A percentile compares a stretch with the other conserved stretches of the same genome.
Conservation (phyloP, 1,139 yeast genomes). For the Candida tropicalis region DNA sequence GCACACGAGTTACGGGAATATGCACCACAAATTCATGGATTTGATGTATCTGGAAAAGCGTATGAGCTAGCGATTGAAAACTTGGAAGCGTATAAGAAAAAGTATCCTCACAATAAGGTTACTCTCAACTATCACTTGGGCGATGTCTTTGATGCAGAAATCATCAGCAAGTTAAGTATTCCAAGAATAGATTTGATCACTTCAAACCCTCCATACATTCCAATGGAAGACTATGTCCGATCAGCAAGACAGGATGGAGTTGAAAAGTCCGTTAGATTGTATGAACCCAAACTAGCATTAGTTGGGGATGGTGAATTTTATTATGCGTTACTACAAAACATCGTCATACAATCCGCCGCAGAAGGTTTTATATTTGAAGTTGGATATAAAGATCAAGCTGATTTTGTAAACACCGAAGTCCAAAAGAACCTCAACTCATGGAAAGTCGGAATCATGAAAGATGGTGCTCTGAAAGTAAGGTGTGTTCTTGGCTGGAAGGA, state of each 20-base stretch:
- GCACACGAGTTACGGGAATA: conserved; percentile 29
- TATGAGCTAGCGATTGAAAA: conserved; percentile 54
- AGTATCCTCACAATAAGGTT: conserved; percentile 7
- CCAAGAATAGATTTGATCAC: conserved; percentile 53
- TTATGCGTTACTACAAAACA: conserved; percentile 48
- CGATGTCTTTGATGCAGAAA: conserved; percentile 26
- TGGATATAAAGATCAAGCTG: conserved; percentile 41
- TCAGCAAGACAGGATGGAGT: conserved; percentile 35
- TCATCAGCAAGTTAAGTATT: conserved; percentile 9
- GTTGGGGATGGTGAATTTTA: conserved; percentile 78
- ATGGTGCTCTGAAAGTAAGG: conserved; percentile 33
- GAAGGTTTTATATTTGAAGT: conserved; percentile 46
- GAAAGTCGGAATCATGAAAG: conserved; percentile 30
- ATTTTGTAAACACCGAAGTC: conserved; percentile 21
- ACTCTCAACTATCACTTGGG: conserved; percentile 23
- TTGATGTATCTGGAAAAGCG: conserved; percentile 66
- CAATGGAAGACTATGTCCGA: conserved; percentile 42
- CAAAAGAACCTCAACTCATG: conserved; percentile 22
- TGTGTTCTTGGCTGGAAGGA: conserved; percentile 44
- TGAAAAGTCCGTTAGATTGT: conserved; percentile 63
- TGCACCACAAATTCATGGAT: conserved; percentile 38
- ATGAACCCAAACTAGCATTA: conserved; percentile 79
- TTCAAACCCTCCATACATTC: conserved; percentile 91
- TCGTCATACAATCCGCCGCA: conserved; percentile 40
- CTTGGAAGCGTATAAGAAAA: conserved; percentile 14